Evolutionary conservation across 208 protist species (phyloP), one percentile per base, ranked within the genome.

Genomic region (Leishmania guyanensis): DNA sequence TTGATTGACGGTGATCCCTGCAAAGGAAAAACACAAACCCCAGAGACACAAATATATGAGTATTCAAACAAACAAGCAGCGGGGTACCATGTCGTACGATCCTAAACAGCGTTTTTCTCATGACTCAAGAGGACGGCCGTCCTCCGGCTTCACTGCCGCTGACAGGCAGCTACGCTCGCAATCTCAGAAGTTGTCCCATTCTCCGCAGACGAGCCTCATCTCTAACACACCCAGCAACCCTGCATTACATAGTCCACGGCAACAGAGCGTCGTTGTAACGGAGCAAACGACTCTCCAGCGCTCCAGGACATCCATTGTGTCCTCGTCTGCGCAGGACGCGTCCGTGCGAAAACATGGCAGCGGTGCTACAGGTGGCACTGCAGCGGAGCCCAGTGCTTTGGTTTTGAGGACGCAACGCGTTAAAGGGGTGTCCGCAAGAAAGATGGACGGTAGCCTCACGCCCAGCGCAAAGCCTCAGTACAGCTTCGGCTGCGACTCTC

Each of bases 281-380:
- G n/a, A 69, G 39, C 58, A 53, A 50, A 81, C 54, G 54, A 58
- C 65, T 20, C 65, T 50, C 36, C 74, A 82, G 5, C 73, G 53
- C 64, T 33, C 78, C 16, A 78, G 66, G 54, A 65, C 82, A 4
- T 85, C 82, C 12, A 76, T 8, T 5, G 65, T 71, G 12, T 36
- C 10, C 16, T 65, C 73, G 9, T 20, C 17, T 46, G 36, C 46
- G 5, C 29, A 64, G 36, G 46, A 16, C 65, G 3, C 64, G 72
- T 22, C 56, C 53, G 1, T 2, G 56, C 3, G n/a, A 17, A 4
- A 60, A 0, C 64, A 36, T 48, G 36, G 17, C n/a, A 12, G n/a
- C n/a, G 26, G 16, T 33, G 33, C 69, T 17, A 26, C 36, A 3
- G 53, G 29, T 54, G 48, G 46, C 14, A 9, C 70, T 4, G 73